Base-by-base conservation (phyloP, 805 yeast genomes). In the Candida silvatica region DNA sequence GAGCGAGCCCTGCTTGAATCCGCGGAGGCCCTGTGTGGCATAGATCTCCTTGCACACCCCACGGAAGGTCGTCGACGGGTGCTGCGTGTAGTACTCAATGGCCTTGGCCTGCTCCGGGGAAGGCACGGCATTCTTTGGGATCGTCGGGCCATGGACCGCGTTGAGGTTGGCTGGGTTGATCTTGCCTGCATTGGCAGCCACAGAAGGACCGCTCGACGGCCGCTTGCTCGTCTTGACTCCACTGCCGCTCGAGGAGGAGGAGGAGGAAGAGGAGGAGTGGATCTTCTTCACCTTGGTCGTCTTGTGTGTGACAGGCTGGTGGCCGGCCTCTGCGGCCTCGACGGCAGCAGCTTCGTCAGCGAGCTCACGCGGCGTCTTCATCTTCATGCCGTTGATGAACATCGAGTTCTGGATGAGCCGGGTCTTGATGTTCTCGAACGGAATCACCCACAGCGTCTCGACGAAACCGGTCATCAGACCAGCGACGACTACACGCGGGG, bases 371-470 rank as follows among this genome's bases (percentile, higher is more conserved):
- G 26, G n/a, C n/a, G n/a, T n/a, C 12, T 22, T 22, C 24, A 33
- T 17, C 31, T 19, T 40, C 40, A 50, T 45, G 8, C 60, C 59
- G n/a, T 51, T 46, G 15, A 23, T 9, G 17, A 56, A 49, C 51
- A 69, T 46, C 32, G 77, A 65, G 50, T 80, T 77, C 48, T 85
- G 94, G 41, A 86, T 78, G 83, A 83, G 73, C 6, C 80, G 68
- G 2, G 82, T 78, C 51, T 86, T 86, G 44, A 86, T 66, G 49
- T 80, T 83, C 51, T 90, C 98, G 54, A 90, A 88, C 0, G 97
- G 98, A 15, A 92, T 82, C 17, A 90, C 74, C 68, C 82, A 72
- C 23, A 87, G 43, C 2, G 94, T 77, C 55, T 92, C 97, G 29
- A 79, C 61, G 38, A 81, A 66, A 2, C 95, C 97, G 4, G 95